Evolutionary conservation across 2,329 filamentous ascomycete species (phyloP).

Genomic region (Diplodia sapinea): DNA sequence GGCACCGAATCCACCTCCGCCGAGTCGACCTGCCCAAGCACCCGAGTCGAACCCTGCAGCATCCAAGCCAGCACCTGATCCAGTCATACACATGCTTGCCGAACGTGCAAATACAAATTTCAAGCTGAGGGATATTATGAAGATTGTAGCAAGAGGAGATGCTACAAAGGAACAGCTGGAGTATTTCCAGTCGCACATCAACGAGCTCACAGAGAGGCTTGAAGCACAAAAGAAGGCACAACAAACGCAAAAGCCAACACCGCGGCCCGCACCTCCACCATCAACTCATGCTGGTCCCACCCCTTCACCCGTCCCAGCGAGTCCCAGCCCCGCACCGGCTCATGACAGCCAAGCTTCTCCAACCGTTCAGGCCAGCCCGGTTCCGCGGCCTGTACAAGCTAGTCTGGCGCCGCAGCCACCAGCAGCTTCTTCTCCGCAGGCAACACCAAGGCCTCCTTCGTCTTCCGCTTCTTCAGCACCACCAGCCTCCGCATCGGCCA

Average conservation of each 20-base stretch:
- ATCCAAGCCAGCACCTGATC: constrained; percentile 62
- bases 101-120: constrained; percentile 76
- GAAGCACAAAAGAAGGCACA: constrained; percentile 46
- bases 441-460: neutral
- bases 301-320: neutral
- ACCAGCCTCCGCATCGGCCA: constrained; percentile 14
- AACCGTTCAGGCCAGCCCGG: neutral
- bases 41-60: constrained; percentile 31
- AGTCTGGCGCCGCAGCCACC: neutral
- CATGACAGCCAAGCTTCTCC: neutral
- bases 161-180: constrained; percentile 74
- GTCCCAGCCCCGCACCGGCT: constrained; percentile 3
- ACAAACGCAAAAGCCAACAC: constrained; percentile 4
- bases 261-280: constrained; percentile 9
- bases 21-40: constrained; percentile 22
- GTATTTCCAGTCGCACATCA: constrained; percentile 80
- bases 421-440: neutral
- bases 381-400: neutral
- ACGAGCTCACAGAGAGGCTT: constrained; percentile 69
- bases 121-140: constrained; percentile 78
- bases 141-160: constrained; percentile 77
- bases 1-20: constrained; percentile 30
- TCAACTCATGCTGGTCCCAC: neutral
- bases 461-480: neutral
- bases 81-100: constrained; percentile 80